Base-by-base conservation (phyloP, 352 stramenopile genomes). In the Phytophthora hybrid region DNA sequence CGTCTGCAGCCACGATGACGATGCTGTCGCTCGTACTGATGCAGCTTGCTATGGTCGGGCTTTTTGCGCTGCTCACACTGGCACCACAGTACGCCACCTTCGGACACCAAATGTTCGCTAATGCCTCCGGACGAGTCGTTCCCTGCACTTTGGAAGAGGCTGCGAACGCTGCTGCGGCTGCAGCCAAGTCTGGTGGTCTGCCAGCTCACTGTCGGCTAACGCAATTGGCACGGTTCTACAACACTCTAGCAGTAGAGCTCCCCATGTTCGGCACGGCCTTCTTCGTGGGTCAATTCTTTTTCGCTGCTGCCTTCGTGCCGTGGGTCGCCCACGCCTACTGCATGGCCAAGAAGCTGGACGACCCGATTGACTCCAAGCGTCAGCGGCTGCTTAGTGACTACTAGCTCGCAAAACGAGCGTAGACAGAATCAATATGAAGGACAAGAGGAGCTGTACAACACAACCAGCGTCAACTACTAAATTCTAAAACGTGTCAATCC, bases 31-130 rank as follows among this genome's bases (percentile, higher is more conserved):
- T 95, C 13, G 85, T 93, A 53, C 69, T 95, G 49, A 89, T 94
- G 81, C 90, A 95, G 75, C 80, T 96, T 64, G 81, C 88, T 34
- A 90, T 96, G 66, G 81, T 95, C 21, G 85, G 85, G 14, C 85
- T 97, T 31, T 96, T 97, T 61, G 89, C 83, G 41, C 70, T 93
- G 56, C 88, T 94, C 34, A 94, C 90, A 18, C 69, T 97, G 44
- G 88, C 90, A 11, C 90, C 90, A 29, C 90, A 97, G 66, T 97
- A 97, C 69, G 79, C 89, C 18, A 95, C 89, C 1, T 97, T 97
- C 55, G 90, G 90, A 8, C 87, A 95, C 60, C 90, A 97, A 68
- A 81, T 74, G 68, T 97, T 87, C 64, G 76, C 63, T 7, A 78
- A 93, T 49, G 68, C 66, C 1, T 88, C 77, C 0, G 81, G 81